phyloP scores from a whole-genome alignment of 2,329 filamentous ascomycete genomes.

The Pyrenochaeta sp. region DNA sequence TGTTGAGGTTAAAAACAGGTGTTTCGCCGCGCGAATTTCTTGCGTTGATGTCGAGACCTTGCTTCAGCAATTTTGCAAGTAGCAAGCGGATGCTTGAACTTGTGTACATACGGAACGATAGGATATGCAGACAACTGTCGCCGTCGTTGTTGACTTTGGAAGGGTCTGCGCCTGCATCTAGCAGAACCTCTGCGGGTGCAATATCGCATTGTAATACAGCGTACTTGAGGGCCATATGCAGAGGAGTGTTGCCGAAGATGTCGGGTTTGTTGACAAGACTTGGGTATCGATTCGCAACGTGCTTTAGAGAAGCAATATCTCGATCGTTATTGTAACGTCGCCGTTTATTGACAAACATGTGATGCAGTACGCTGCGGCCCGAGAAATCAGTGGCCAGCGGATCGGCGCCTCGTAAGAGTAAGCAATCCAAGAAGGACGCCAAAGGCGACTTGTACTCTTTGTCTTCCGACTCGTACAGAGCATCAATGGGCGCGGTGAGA shows the following conservation, averaged over 20 bases:
- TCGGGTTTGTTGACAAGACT: constrained; percentile 13
- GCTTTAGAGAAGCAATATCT: not conserved
- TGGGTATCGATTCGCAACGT: constrained; percentile 1
- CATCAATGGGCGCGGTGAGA: constrained; percentile 8
- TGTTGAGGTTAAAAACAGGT: constrained; percentile 20
- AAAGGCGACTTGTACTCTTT: not conserved
- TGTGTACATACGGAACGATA: not conserved
- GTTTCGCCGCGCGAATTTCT: constrained; percentile 21
- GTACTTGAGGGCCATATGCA: constrained; percentile 9
- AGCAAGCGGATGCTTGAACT: not conserved
- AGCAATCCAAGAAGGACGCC: not conserved
- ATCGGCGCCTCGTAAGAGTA: not conserved
- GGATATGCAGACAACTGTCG: constrained; percentile 20
- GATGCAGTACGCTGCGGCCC: not conserved
- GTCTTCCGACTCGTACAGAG: constrained; percentile 6
- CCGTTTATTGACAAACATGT: not conserved
- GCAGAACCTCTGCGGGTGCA: constrained; percentile 5
- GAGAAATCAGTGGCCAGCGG: not conserved
- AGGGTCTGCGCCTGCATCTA: constrained; percentile 15
- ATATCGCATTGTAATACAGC: not conserved
- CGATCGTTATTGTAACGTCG: not conserved
- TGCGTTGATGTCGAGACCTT: constrained; percentile 22
- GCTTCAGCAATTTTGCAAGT: constrained; percentile 7
- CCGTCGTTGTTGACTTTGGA: constrained; percentile 7
- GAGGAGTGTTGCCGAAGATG: constrained; percentile 12